phyloP scores from a whole-genome alignment of 164 flowering plant species.

The Saururus chinensis region DNA sequence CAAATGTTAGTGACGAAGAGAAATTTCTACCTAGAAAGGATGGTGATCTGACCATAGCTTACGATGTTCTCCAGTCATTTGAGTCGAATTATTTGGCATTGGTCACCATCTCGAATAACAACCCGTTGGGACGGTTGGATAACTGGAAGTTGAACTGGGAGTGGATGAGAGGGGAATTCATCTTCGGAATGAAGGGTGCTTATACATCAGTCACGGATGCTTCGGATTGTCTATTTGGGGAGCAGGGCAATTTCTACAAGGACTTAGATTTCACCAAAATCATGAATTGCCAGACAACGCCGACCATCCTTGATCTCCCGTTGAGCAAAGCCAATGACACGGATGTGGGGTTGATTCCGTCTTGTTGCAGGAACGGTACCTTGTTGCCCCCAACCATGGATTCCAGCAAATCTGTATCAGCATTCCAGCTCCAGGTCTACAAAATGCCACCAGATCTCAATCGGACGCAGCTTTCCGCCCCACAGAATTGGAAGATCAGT shows the following conservation, averaged over 20 bases:
- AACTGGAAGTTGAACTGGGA: slow-evolving; percentile 65
- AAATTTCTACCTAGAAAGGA: slow-evolving; percentile 32
- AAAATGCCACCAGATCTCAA: slow-evolving; percentile 65
- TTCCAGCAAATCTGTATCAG: slow-evolving; percentile 44
- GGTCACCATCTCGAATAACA: slow-evolving; percentile 51
- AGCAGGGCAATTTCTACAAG: slow-evolving; percentile 33
- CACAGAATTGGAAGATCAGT: slow-evolving; percentile 56
- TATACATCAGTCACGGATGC: slow-evolving; percentile 42
- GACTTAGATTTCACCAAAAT: slow-evolving; percentile 45
- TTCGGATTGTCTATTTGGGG: slow-evolving; percentile 50
- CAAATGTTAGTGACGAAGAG: slow-evolving; percentile 20
- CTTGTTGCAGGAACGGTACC: slow-evolving; percentile 59
- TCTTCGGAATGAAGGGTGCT: slow-evolving; percentile 59
- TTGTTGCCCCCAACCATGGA: slow-evolving; percentile 62
- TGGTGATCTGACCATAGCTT: slow-evolving; percentile 57
- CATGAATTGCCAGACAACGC: slow-evolving; percentile 49
- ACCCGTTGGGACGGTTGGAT: slow-evolving; percentile 60
- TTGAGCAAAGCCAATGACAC: slow-evolving; percentile 41
- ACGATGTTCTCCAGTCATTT: slow-evolving; percentile 39
- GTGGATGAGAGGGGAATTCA: slow-evolving; percentile 73
- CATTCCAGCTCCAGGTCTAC: slow-evolving; percentile 52
- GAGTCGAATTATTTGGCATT: slow-evolving; percentile 42
- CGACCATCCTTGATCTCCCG: slow-evolving; percentile 60
- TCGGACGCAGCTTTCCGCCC: slow-evolving; percentile 41
- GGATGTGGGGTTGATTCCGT: slow-evolving; percentile 38